These are phyloP conservation scores for Cantharellus anzutake DNA, from an alignment of 768 basidiomycete genomes.

Conservation along the genomic window DNA sequence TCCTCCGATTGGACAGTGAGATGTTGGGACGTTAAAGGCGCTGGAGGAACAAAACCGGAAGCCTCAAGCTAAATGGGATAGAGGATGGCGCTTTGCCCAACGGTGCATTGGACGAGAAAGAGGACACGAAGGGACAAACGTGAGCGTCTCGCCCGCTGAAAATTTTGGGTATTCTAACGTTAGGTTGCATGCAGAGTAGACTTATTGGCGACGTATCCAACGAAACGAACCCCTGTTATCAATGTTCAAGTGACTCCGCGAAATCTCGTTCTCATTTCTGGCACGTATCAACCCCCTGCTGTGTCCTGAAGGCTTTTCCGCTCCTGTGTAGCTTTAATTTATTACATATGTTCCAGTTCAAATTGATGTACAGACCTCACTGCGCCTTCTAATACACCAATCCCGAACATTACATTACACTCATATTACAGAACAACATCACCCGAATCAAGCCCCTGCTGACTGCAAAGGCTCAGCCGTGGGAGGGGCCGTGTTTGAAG, in stretches of 20 bases:
- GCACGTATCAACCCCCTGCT: slow-evolving; percentile 26
- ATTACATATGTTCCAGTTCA: too few relatives aligned
- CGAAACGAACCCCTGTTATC: slow-evolving; percentile 85
- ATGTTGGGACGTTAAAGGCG: slow-evolving; percentile 88
- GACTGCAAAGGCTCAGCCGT: too few relatives aligned
- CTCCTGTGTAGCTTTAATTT: too few relatives aligned
- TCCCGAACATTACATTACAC: too few relatives aligned
- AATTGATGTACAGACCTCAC: too few relatives aligned
- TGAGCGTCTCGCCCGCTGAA: slow-evolving; percentile 21
- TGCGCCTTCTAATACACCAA: too few relatives aligned
- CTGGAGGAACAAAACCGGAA: slow-evolving; percentile 37
- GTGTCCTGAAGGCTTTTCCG: not conserved
- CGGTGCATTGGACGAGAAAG: slow-evolving; percentile 12
- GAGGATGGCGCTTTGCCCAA: slow-evolving; percentile 9
- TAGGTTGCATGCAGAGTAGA: slow-evolving; percentile 37
- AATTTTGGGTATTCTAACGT: not conserved
- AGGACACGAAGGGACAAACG: slow-evolving; percentile 49
- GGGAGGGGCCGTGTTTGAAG: too few relatives aligned
- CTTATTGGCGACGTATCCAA: slow-evolving; percentile 77
- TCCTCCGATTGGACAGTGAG: slow-evolving; percentile 90
- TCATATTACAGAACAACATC: too few relatives aligned
- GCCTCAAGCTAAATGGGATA: slow-evolving; percentile 6
- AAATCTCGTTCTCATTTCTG: slow-evolving; percentile 81
- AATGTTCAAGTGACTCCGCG: slow-evolving; percentile 89
- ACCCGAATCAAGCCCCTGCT: too few relatives aligned